These are phyloP conservation scores for Diplodia mutila DNA, from an alignment of 2,329 filamentous ascomycete genomes.

Conservation along the genomic window DNA sequence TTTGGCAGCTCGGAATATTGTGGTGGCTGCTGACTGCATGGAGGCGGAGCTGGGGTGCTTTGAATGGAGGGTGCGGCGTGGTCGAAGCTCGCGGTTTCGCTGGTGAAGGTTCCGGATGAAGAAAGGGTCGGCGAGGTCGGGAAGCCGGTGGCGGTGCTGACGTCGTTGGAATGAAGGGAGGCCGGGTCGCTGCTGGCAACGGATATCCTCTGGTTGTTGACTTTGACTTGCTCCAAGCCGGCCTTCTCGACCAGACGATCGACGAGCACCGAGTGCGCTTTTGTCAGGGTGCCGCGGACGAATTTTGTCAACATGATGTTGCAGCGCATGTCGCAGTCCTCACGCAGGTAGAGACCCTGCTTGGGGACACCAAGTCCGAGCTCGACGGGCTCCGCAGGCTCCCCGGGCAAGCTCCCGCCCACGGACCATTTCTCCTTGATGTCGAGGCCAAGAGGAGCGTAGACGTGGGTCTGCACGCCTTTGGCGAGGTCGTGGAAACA, in stretches of 20 bases:
- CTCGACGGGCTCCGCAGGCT: constrained; percentile 67
- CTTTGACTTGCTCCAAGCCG: constrained; percentile 9
- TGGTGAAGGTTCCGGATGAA: neutral
- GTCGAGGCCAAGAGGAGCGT: constrained; percentile 79
- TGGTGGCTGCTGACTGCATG: neutral
- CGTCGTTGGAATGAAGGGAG: neutral
- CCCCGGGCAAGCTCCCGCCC: constrained; percentile 71
- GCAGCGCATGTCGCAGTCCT: constrained; percentile 83
- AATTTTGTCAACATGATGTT: constrained; percentile 76
- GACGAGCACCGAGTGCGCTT: constrained; percentile 62
- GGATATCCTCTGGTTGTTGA: constrained; percentile 11
- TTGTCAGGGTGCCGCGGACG: constrained; percentile 81
- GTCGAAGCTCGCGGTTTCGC: constrained; percentile 4
- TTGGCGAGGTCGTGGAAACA: constrained; percentile 75
- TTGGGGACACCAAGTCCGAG: constrained; percentile 67
- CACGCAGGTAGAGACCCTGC: constrained; percentile 76
- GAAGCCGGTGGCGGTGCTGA: neutral
- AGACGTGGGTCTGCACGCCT: constrained; percentile 81
- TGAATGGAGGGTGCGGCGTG: too few relatives aligned
- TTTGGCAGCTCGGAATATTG: neutral
- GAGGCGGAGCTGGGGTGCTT: neutral
- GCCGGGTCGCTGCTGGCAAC: neutral
- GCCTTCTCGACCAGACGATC: constrained; percentile 20
- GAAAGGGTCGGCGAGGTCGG: neutral
- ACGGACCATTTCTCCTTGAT: constrained; percentile 79